Base-by-base conservation (phyloP, 768 basidiomycete species). In the Xerocomus brunneocitrinus region DNA sequence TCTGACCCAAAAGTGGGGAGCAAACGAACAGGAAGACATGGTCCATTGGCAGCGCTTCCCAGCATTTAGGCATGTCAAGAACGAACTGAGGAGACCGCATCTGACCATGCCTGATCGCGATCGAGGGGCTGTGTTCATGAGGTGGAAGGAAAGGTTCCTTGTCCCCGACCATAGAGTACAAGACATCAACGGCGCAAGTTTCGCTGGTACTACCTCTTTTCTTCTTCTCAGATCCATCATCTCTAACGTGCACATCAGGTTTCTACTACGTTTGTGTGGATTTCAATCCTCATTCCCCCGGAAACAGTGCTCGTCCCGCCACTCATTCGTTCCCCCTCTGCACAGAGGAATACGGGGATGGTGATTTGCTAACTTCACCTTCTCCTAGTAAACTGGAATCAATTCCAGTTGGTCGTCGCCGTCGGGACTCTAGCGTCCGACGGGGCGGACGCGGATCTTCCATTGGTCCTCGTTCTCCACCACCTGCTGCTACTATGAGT, bases 231-330 rank as follows among this genome's bases (percentile, higher is more conserved):
- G 24, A 6, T 36, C n/a, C 10, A 13, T 38, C 38, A 1, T 54
- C 55, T 61, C 61, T 39, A 40, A 54, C 45, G 53, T 39, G 53
- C 8, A 55, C 53, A 19, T 43, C 66, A 88, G 94, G 92, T 31
- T 95, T 97, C 73, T 97, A 95, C 73, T 95, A 93, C 62, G 89
- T 95, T 52, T 91, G 93, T 67, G 89, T 97, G 39, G 94, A 97
- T 67, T 89, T 94, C 66, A 89, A 88, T 62, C 88, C 91, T 5
- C 76, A 79, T 16, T 69, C 78, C 31, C 64, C 72, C 10, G 64
- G 73, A 22, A 58, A 72, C 30, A 70, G 62, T 47, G 59, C 67
- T 32, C 65, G 71, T 41, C 58, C 65, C 3, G 56, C 72, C 28
- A 62, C 75, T 12, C 71, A 74, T 45, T 66, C 71, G 7, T 69